Percentiles rank a stretch among this genome's conserved stretches.
Evolutionary conservation across 331 rosid genomes (phyloP).

Genomic region (Prunus yedoensis): DNA sequence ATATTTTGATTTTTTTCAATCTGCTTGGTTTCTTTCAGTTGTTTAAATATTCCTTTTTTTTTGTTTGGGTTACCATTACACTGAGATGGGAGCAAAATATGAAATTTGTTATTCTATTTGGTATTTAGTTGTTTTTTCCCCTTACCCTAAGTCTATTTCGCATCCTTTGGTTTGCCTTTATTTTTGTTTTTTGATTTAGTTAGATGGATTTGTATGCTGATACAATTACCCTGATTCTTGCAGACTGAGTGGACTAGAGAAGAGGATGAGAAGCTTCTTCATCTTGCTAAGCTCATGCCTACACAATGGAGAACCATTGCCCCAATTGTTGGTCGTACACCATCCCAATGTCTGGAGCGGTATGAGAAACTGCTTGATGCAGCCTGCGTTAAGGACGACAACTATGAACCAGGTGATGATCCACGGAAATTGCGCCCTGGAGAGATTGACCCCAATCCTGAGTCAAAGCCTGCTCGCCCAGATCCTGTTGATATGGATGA

Average conservation of each 20-base stretch:
- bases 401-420: slow-evolving; percentile 91
- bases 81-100: not conserved
- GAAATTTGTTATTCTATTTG: not conserved
- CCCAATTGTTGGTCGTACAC: slow-evolving; percentile 95
- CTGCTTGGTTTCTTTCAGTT: not conserved
- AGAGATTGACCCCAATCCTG: slow-evolving; percentile 95
- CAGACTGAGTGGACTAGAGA: slow-evolving; percentile 97
- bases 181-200: not conserved
- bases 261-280: slow-evolving; percentile 93
- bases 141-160: too few relatives aligned
- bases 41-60: not conserved
- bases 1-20: not conserved
- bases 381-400: slow-evolving; percentile 91
- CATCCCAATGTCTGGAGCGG: slow-evolving; percentile 89
- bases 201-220: slow-evolving; percentile 19
- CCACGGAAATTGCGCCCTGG: slow-evolving; percentile 93
- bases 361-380: slow-evolving; percentile 95
- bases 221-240: slow-evolving; percentile 21
- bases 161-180: not conserved
- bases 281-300: slow-evolving; percentile 99
- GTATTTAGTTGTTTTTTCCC: not conserved
- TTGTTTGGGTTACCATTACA: not conserved
- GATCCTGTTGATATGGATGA: slow-evolving; percentile 99
- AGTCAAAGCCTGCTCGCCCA: slow-evolving; percentile 94
- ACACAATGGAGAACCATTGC: slow-evolving; percentile 98